Evolutionary conservation across 164 flowering plant genomes (phyloP).

Genomic region (Annona squamosa): DNA sequence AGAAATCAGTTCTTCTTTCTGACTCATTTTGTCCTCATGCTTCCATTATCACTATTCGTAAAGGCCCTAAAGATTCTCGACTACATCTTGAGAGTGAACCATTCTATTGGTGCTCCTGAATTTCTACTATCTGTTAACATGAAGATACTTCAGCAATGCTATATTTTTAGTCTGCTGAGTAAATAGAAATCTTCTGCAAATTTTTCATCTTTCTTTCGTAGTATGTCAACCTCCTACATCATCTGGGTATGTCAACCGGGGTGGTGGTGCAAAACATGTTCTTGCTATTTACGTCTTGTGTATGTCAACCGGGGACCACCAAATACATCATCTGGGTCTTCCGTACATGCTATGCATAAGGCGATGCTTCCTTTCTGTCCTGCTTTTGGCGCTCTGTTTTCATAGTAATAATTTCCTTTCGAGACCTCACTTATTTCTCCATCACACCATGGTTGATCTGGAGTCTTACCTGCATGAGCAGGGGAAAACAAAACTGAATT

Average conservation of each 20-base stretch:
- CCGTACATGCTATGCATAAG: not conserved
- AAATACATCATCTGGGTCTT: not conserved
- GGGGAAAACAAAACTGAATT: not conserved
- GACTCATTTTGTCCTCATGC: too few species aligned
- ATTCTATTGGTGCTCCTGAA: not conserved
- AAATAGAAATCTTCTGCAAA: not conserved
- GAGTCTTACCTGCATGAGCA: not conserved
- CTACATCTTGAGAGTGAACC: not conserved
- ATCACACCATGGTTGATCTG: not conserved
- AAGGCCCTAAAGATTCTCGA: not conserved
- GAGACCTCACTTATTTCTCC: not conserved
- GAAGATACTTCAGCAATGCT: not conserved
- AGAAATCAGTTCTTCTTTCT: not conserved
- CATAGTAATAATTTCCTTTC: not conserved
- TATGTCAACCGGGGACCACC: not conserved
- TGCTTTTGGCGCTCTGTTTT: not conserved
- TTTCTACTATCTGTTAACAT: not conserved
- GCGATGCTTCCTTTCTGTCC: not conserved
- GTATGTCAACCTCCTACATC: not conserved
- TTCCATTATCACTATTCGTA: too few species aligned
- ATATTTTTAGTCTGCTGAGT: not conserved
- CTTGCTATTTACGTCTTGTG: not conserved
- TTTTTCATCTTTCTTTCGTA: not conserved
- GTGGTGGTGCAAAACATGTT: not conserved
- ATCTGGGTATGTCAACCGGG: not conserved